Evolutionary conservation across 106 monocot species (phyloP).

Genomic region (Phalaenopsis aphrodite): DNA sequence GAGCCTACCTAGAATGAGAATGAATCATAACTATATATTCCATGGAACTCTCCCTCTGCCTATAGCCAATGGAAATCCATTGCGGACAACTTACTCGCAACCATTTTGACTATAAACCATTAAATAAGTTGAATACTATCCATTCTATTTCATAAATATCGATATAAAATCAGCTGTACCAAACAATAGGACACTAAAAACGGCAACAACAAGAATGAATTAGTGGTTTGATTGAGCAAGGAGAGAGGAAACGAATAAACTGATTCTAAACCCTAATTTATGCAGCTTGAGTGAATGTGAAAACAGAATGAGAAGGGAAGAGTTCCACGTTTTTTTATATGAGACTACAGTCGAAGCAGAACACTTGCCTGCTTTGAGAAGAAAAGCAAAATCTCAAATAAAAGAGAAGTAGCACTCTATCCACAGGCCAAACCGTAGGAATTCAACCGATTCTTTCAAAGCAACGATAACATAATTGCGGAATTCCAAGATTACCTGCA

Average conservation of each 20-base stretch:
- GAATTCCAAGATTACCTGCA: neutral
- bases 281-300: neutral
- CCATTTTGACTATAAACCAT: no score
- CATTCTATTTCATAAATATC: neutral
- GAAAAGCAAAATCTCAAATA: neutral
- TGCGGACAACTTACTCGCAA: no score
- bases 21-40: no score
- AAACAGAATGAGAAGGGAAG: no score
- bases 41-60: no score
- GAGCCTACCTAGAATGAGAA: no score
- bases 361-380: no score
- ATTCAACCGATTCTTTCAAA: neutral
- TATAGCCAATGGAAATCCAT: no score
- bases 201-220: neutral
- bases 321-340: no score
- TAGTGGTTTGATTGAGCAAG: neutral
- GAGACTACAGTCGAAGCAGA: no score
- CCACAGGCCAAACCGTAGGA: neutral
- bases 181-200: neutral
- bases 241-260: neutral
- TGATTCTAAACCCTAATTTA: neutral
- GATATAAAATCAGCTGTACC: neutral
- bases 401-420: neutral
- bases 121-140: neutral
- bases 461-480: neutral